Conservation (phyloP, 164 flowering plant genomes). For the Aristolochia californica region DNA sequence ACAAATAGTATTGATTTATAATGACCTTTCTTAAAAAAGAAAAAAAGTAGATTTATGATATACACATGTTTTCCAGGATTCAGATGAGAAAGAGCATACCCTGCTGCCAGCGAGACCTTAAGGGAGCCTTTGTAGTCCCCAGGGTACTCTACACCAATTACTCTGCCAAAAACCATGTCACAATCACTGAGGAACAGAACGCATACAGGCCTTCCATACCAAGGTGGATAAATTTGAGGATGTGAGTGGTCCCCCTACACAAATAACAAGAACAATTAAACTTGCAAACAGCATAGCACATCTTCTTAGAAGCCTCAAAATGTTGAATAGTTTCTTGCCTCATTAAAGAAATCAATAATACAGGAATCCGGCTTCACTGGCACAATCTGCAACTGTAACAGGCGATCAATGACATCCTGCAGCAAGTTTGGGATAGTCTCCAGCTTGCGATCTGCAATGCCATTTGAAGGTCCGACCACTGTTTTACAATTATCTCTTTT, state of each 20-base stretch:
- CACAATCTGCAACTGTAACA: conserved; percentile 36
- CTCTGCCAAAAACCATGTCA: conserved; percentile 69
- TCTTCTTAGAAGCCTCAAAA: background rate
- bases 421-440: conserved; percentile 61
- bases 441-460: conserved; percentile 44
- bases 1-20: no score
- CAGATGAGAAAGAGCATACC: conserved; percentile 31
- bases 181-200: conserved; percentile 66
- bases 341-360: conserved; percentile 57
- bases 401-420: conserved; percentile 54
- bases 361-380: conserved; percentile 62
- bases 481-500: background rate
- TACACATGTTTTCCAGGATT: background rate
- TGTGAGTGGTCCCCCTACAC: conserved; percentile 85
- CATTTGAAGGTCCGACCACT: background rate
- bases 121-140: conserved; percentile 73
- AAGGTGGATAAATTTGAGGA: conserved; percentile 52
- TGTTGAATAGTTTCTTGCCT: conserved; percentile 27
- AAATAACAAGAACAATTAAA: background rate
- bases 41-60: no score
- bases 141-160: conserved; percentile 44
- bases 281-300: background rate
- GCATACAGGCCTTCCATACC: conserved; percentile 70
- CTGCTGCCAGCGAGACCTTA: conserved; percentile 60
- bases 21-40: no score